Percentiles rank a stretch among this genome's conserved stretches.
phyloP scores from a whole-genome alignment of 2,329 filamentous ascomycete genomes.

The Thermothelomyces thermophilus region DNA sequence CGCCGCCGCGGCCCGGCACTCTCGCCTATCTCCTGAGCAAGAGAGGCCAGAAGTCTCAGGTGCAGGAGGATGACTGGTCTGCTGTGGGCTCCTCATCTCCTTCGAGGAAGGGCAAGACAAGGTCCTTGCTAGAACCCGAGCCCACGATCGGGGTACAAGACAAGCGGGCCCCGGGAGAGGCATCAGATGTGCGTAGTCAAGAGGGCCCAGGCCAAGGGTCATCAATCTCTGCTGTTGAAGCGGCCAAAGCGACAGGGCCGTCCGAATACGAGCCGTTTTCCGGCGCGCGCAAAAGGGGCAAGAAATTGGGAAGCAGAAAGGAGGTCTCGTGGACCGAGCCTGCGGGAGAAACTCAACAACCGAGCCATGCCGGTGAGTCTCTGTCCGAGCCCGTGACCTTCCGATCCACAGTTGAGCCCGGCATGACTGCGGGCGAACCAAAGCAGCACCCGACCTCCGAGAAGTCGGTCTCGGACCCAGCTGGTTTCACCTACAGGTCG shows the following conservation, averaged over 20 bases:
- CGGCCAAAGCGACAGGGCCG: neutral
- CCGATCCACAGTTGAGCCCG: neutral
- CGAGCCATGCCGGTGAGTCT: neutral
- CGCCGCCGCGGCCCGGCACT: slow-evolving; percentile 12
- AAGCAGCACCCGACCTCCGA: neutral
- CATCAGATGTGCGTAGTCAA: neutral
- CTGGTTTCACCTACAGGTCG: neutral
- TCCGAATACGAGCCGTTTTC: neutral
- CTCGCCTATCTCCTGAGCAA: slow-evolving; percentile 12
- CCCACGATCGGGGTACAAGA: neutral
- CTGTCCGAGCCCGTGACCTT: neutral
- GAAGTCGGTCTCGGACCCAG: neutral
- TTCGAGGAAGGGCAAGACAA: slow-evolving; percentile 20
- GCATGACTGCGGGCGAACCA: neutral
- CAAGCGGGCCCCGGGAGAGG: neutral
- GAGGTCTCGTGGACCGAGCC: slow-evolving; percentile 21
- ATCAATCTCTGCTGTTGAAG: neutral
- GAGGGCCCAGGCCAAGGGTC: neutral
- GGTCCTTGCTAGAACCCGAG: neutral
- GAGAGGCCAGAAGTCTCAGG: slow-evolving; percentile 2
- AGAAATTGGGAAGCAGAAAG: slow-evolving; percentile 28
- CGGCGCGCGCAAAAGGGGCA: slow-evolving; percentile 20
- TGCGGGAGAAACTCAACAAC: slow-evolving; percentile 7
- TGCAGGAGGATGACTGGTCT: slow-evolving; percentile 5
- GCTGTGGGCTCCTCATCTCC: neutral